Base-by-base conservation (phyloP, 176 grass and related monocot species). In the Pharus latifolius region DNA sequence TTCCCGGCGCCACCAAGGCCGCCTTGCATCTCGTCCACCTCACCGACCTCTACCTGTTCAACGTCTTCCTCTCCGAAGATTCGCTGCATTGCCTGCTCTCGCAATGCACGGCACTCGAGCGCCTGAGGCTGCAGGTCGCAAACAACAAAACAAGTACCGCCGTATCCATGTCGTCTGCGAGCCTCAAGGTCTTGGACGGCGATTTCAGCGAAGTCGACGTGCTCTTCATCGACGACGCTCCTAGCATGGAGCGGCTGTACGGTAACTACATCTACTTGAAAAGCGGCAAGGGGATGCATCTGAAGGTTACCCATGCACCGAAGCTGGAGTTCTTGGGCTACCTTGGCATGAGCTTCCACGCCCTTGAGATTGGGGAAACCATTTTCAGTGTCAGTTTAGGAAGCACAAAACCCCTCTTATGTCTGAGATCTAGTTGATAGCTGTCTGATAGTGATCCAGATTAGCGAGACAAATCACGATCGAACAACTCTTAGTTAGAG, bases 271-370 rank as follows among this genome's bases (percentile, higher is more conserved):
- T 80, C 35, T 3, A 63, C 57, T 7, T 18, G 27, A 63, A 35
- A 14, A 4, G 29, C 7, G 9, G 2, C 16, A 1, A 7, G 5
- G 7, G 2, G 15, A 22, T 53, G 27, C 7, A 6, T 5, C n/a
- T 80, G 44, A 72, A 19, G 47, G 11, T 80, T 5, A 48, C 1
- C 27, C 78, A 80, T 48, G 78, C 58, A 11, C 67, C 67, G 3
- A 80, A 80, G 67, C 67, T 72, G 15, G 35, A 72, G 35, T 80
- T 80, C 48, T 32, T 80, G 1, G 57, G 48, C 19, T 55, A 46
- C 67, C 35, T 64, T 11, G 58, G 37, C 59, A 73, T 80, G 68
- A 17, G 4, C 17, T 32, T 53, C 16, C 13, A 7, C 7, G 10
- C 0, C 1, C 55, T 80, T 56, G 28, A 73, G 28, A 65, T 80